Evolutionary conservation across 2,329 filamentous ascomycete species (phyloP).

Genomic region (Botryotinia calthae): DNA sequence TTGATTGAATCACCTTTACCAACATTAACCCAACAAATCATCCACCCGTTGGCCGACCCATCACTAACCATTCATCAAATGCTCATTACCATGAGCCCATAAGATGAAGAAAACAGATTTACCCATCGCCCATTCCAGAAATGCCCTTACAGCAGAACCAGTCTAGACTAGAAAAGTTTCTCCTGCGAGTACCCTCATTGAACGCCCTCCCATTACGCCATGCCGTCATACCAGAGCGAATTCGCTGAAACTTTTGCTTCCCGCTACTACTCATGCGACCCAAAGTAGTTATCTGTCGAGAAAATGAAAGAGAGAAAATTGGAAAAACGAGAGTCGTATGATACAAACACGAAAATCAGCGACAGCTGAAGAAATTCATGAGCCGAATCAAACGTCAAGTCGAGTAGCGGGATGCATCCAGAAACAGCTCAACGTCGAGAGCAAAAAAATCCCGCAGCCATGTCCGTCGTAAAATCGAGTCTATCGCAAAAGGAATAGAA

Average conservation of each 20-base stretch:
- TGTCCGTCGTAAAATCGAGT: conserved; percentile 30
- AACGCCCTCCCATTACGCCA: conserved; percentile 34
- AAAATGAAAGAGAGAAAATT: conserved; percentile 23
- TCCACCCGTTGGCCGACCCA: conserved; percentile 16
- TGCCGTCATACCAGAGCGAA: conserved; percentile 37
- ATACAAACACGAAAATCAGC: conserved; percentile 36
- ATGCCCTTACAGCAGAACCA: conserved; percentile 34
- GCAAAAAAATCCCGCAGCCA: conserved; percentile 27
- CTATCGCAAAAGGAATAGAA: conserved; percentile 35
- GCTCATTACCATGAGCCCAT: conserved; percentile 28
- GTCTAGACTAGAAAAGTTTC: conserved; percentile 33
- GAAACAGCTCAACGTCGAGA: conserved; percentile 27
- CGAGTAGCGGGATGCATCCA: conserved; percentile 22
- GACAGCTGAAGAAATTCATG: conserved; percentile 27
- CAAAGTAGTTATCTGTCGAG: conserved; percentile 29
- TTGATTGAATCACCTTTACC: conserved; percentile 23
- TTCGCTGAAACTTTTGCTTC: conserved; percentile 39
- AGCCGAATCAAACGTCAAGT: conserved; percentile 27
- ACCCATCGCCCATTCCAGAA: conserved; percentile 35
- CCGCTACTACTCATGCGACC: conserved; percentile 35
- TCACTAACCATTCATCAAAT: conserved; percentile 22
- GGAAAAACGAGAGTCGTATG: conserved; percentile 38
- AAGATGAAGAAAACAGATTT: conserved; percentile 29
- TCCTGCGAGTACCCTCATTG: conserved; percentile 31
- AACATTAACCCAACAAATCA: conserved; percentile 24